Conservation (phyloP, 495 filamentous ascomycete genomes). For the Xylaria scruposa region DNA sequence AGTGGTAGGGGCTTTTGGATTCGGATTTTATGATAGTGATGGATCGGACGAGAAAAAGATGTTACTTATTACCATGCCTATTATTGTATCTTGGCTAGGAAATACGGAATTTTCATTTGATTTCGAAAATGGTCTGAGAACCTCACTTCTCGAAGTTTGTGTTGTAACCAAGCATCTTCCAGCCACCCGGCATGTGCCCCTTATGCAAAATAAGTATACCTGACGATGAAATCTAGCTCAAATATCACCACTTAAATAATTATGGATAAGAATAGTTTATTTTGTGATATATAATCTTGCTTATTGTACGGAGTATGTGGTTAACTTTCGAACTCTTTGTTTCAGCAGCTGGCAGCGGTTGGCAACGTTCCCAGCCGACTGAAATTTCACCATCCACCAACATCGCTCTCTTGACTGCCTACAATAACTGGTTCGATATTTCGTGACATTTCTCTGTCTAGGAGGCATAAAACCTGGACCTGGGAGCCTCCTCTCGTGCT, state of each 20-base stretch:
- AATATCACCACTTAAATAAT: too few species aligned
- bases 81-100: background rate
- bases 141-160: background rate
- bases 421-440: background rate
- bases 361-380: background rate
- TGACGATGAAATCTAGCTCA: too few species aligned
- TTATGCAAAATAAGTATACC: background rate
- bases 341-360: slow-evolving; percentile 17
- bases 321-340: background rate
- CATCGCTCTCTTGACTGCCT: background rate
- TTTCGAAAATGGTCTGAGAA: background rate
- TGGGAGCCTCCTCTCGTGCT: background rate
- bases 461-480: background rate
- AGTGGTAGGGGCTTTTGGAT: background rate
- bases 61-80: background rate
- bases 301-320: background rate
- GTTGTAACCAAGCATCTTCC: background rate
- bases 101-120: background rate
- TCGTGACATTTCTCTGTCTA: background rate
- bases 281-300: background rate
- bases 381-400: slow-evolving; percentile 14
- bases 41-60: background rate
- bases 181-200: background rate
- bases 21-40: background rate
- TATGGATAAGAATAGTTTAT: background rate